Percentiles rank a stretch among this genome's conserved stretches.
Evolutionary conservation across 352 stramenopile species (phyloP).

Genomic region (Peronospora destructor): DNA sequence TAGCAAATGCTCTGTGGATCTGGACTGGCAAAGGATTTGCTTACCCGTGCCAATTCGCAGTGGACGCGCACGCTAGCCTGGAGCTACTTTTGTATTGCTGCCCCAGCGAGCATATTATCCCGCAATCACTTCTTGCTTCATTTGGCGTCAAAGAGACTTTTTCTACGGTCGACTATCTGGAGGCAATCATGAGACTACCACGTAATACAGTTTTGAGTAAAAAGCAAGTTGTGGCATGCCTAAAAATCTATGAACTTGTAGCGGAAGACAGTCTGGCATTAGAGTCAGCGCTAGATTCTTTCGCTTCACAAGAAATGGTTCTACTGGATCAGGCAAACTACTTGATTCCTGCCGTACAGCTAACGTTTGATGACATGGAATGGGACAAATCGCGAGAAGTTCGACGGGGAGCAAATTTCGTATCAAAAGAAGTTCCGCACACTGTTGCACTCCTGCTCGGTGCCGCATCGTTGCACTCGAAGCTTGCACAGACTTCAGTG

Average conservation of each 20-base stretch:
- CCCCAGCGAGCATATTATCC: constrained; percentile 51
- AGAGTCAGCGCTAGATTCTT: constrained; percentile 17
- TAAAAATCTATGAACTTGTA: constrained; percentile 46
- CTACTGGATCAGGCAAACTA: constrained; percentile 34
- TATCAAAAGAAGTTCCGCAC: constrained; percentile 39
- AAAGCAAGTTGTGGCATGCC: constrained; percentile 29
- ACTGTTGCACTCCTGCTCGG: constrained; percentile 45
- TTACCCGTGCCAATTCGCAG: constrained; percentile 45
- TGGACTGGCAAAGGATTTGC: constrained; percentile 64
- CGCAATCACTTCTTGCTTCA: constrained; percentile 43
- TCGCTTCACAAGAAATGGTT: constrained; percentile 35
- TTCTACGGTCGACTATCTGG: constrained; percentile 43
- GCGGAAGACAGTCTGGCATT: constrained; percentile 25
- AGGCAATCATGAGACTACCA: constrained; percentile 43
- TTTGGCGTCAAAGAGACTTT: constrained; percentile 56
- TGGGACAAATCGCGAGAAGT: constrained; percentile 59
- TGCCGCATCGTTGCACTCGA: constrained; percentile 54
- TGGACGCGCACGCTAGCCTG: constrained; percentile 34
- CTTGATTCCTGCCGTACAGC: constrained; percentile 27
- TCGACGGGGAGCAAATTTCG: constrained; percentile 46
- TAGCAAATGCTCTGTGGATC: constrained; percentile 50
- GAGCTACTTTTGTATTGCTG: constrained; percentile 57
- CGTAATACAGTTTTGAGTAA: constrained; percentile 20
- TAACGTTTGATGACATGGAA: constrained; percentile 73
- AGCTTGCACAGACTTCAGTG: constrained; percentile 52